Evolutionary conservation across 257 asterid genomes (phyloP), one percentile per base, ranked within the genome.

Genomic region (Solanum virginianum): DNA sequence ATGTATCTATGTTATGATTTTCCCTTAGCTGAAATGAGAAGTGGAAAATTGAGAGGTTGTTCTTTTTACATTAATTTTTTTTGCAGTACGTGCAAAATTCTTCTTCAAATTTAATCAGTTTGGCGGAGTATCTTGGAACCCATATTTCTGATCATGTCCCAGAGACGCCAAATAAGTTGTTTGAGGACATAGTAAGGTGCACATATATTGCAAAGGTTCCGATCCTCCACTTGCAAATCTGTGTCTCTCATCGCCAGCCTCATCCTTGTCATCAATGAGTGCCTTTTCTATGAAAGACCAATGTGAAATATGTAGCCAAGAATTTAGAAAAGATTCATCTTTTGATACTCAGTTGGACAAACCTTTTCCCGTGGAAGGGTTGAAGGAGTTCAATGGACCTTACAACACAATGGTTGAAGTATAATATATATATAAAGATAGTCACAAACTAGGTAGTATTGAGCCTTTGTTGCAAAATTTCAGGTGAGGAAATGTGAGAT

Each of bases 51-150:
- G 36, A 47, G 41, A 80, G 71, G 26, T 26, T 26, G 26, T 81
- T 57, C 26, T 26, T 57, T 81, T 77, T 12, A 18, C 20, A 59
- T 43, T 41, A 39, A 57, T 39, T 43, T 10, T 47, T 80, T 69
- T 75, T 92, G 86, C 92, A 94, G 99, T 92, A 93, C 82, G 90
- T 92, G 0, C 94, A 92, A 87, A 92, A 90, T 89, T 84, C 94
- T 17, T 90, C 97, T 54, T 82, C 98, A 54, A 69, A 87, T 83
- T 88, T 97, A 65, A 93, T 94, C 88, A 95, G 98, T 87, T 88
- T 97, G 86, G 99, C 98, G 0, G 99, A 97, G 93, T 98, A 95
- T 92, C 97, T 94, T 29, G 98, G 99, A 60, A 91, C 98, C 51
- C 89, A 94, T 24, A 93, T 97, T 79, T 93, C 98, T 1, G 99